Percentiles rank a stretch among this genome's conserved stretches.
Conservation (phyloP, 192 early-diverging fungal genomes). For the Podila epigama region DNA sequence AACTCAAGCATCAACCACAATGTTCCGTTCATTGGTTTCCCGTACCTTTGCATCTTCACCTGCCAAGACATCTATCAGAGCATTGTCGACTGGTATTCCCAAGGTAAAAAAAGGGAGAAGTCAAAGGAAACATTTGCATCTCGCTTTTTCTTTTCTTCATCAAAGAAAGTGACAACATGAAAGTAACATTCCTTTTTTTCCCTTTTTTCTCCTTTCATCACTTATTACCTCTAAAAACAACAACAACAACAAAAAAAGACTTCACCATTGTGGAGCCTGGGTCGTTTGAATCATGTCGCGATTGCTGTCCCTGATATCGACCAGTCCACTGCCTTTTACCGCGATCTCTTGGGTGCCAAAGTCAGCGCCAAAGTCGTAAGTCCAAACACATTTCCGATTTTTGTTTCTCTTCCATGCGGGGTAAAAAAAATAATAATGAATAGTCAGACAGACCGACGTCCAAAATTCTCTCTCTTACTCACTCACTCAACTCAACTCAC, state of each 20-base stretch:
- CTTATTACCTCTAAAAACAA: background rate
- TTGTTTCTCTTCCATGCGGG: background rate
- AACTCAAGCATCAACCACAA: background rate
- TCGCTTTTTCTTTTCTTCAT: background rate
- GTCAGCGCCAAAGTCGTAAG: conserved; percentile 73
- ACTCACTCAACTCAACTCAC: background rate
- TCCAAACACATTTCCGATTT: conserved; percentile 4
- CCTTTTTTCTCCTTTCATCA: background rate
- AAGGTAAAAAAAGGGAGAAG: conserved; percentile 27
- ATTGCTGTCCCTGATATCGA: conserved; percentile 82
- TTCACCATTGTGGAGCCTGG: conserved; percentile 69
- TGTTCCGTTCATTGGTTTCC: conserved; percentile 32
- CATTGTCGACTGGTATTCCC: conserved; percentile 35
- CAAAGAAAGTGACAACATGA: background rate
- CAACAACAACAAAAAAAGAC: background rate
- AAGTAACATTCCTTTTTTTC: conserved; percentile 7
- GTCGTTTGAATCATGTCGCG: conserved; percentile 82
- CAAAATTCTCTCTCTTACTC: background rate
- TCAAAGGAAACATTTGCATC: background rate
- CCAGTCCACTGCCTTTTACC: conserved; percentile 73
- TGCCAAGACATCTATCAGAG: conserved; percentile 12
- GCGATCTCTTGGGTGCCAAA: conserved; percentile 71
- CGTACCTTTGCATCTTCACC: conserved; percentile 19
- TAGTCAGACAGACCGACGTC: background rate
- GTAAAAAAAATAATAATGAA: background rate